Conservation (phyloP, 257 asterid species). For the Gardenia jasminoides region DNA sequence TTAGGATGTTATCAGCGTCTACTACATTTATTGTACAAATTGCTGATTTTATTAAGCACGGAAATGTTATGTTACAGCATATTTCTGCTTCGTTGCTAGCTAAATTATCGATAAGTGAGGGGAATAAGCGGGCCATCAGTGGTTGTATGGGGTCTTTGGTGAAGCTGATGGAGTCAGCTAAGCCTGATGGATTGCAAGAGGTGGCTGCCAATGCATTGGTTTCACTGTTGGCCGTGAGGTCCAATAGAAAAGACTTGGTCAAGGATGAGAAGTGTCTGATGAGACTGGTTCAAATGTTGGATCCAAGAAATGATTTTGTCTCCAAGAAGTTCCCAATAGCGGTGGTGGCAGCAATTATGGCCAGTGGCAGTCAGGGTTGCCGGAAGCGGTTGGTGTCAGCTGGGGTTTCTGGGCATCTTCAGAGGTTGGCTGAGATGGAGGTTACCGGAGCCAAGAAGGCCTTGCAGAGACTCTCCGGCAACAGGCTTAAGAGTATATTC, state of each 20-base stretch:
- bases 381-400: constrained; percentile 72
- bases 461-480: constrained; percentile 81
- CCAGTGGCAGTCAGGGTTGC: constrained; percentile 88
- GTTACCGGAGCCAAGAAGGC: constrained; percentile 82
- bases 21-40: constrained; percentile 55
- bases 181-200: constrained; percentile 93
- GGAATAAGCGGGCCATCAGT: constrained; percentile 59
- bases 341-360: constrained; percentile 66
- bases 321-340: constrained; percentile 81
- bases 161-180: constrained; percentile 80
- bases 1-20: constrained; percentile 60
- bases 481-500: constrained; percentile 68
- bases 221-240: constrained; percentile 61
- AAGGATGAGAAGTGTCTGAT: constrained; percentile 81
- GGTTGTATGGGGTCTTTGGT: constrained; percentile 76
- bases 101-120: constrained; percentile 62
- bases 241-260: constrained; percentile 71
- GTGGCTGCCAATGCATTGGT: constrained; percentile 79
- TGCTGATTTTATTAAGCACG: constrained; percentile 65
- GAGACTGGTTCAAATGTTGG: constrained; percentile 75
- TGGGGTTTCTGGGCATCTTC: constrained; percentile 68
- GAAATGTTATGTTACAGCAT: constrained; percentile 73
- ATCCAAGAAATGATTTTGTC: constrained; percentile 61
- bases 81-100: constrained; percentile 78
- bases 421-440: constrained; percentile 65